Base-by-base conservation (phyloP, 768 basidiomycete species). In the Naganishia vaughanmartiniae region DNA sequence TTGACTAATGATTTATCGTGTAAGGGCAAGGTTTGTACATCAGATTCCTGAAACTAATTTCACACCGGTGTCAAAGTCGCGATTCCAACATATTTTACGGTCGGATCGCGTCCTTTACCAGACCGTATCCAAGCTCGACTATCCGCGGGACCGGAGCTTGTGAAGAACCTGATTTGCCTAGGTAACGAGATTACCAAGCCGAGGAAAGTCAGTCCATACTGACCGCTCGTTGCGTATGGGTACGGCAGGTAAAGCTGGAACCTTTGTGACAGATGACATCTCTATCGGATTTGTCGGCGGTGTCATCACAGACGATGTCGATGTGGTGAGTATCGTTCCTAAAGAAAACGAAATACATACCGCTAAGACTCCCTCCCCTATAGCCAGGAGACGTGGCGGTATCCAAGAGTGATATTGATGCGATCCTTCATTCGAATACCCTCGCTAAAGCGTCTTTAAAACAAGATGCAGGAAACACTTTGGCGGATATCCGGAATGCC, bases 71-170 rank as follows among this genome's bases (percentile, higher is more conserved):
- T 15, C 4, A 28, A 74, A 95, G 92, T 88, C 33, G 91, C 94
- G 14, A 82, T 95, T 21, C 90, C 91, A 76, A 93, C 92, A 75
- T 97, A 95, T 83, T 88, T 96, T 70, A 93, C 93, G 87, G 89
- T 93, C 78, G 94, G 94, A 21, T 86, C 88, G 66, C 83, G 87
- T 73, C 87, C 89, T 1, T 80, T 97, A 17, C 92, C 93, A 5
- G 83, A 85, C 54, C 79, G 83, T 31, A 88, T 96, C 21, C 86
- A 91, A 70, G 87, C 24, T 85, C 87, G 79, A 89, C 88, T 1
- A 88, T 88, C 1, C 5, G 11, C 54, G 39, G 92, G 91, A 46
- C 67, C 56, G n/a, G 89, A 93, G 77, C 76, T 98, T 30, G 89
- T 88, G 78, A 85, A 86, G 73, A 92, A 93, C 76, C 86, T 98